Percentiles rank a stretch among this genome's conserved stretches.
phyloP scores from a whole-genome alignment of 768 basidiomycete species.

The Termitomyces sp. region DNA sequence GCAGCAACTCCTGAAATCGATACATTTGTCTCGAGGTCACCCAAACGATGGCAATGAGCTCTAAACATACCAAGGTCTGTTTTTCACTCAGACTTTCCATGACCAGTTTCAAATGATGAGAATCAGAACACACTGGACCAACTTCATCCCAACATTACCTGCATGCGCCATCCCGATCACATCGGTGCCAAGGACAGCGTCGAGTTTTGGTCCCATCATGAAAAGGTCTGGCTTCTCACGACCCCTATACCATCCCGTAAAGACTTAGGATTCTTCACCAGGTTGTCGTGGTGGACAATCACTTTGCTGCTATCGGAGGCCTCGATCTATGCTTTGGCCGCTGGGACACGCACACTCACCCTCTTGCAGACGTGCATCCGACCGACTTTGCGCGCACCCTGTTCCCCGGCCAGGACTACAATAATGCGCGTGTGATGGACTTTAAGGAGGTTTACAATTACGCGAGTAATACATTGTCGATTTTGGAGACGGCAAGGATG shows the following conservation, averaged over 20 bases:
- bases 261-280: conserved; percentile 1
- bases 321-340: conserved; percentile 96
- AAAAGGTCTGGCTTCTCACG: conserved; percentile 43
- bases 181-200: conserved; percentile 79
- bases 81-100: background rate
- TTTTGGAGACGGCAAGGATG: conserved; percentile 71
- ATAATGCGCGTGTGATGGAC: conserved; percentile 83
- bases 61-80: conserved; percentile 71
- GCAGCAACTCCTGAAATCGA: background rate
- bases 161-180: conserved; percentile 89
- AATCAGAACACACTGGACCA: conserved; percentile 65
- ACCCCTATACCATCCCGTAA: background rate
- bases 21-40: conserved; percentile 49
- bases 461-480: conserved; percentile 62
- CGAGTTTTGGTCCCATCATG: conserved; percentile 90
- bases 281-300: conserved; percentile 85
- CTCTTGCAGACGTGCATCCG: conserved; percentile 89
- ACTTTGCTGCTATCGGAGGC: conserved; percentile 83
- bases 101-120: background rate
- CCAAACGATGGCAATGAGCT: conserved; percentile 87
- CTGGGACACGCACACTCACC: conserved; percentile 91
- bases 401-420: conserved; percentile 93
- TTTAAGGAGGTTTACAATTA: conserved; percentile 81
- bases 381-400: conserved; percentile 76
- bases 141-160: conserved; percentile 82